Base-by-base conservation (phyloP, 306 rosid species). In the Parietaria judaica region DNA sequence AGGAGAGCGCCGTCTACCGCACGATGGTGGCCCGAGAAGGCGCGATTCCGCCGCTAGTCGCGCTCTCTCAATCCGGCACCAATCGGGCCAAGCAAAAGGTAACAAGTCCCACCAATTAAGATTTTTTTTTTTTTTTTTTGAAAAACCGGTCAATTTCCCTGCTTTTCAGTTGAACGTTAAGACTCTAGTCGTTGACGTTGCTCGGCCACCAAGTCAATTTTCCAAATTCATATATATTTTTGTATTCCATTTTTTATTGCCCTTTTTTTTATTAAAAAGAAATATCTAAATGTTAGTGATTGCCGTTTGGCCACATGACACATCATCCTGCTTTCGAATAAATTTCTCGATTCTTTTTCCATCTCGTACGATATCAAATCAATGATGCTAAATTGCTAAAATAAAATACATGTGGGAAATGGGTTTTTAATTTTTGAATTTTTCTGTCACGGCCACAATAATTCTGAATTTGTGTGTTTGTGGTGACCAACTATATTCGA, bases 51-150 rank as follows among this genome's bases (percentile, higher is more conserved):
- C 99, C 99, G 34, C 75, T 92, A 59, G 85, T 92, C 8, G 90
- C 99, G 52, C 57, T 92, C 79, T 77, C 99, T 0, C 95, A 88
- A 71, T 80, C 95, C 66, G 96, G 94, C 89, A 88, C 95, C 56
- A 76, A 81, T 84, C 96, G 99, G 76, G 95, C 94, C 81, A 92
- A 82, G 82, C 94, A 92, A 74, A 92, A 88, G 96, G 96, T 92
- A 35, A 23, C 31, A 23, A n/a, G n/a, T n/a, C n/a, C n/a, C n/a
- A n/a, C n/a, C n/a, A n/a, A n/a, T n/a, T n/a, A n/a, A n/a, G n/a
- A n/a, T n/a, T n/a, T n/a, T n/a, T n/a, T n/a, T n/a, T n/a, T n/a
- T n/a, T n/a, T n/a, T 23, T 23, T 23, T 23, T 23, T 2, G 31
- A 23, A 23, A 23, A 23, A 23, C 31, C 31, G 31, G 31, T 23